Conservation (phyloP, 164 flowering plant genomes). For the Pachysandra terminalis region DNA sequence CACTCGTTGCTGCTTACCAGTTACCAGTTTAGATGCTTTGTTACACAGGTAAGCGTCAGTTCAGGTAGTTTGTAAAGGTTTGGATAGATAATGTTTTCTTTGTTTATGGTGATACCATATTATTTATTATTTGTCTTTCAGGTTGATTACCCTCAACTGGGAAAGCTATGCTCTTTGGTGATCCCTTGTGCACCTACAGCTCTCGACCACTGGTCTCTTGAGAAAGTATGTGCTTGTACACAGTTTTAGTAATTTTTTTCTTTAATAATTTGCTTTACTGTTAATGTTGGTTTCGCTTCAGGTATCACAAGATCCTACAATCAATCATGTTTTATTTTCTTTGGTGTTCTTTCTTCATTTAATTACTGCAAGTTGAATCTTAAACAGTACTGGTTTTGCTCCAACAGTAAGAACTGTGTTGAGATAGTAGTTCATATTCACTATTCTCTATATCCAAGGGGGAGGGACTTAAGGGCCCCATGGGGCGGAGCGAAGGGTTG, state of each 20-base stretch:
- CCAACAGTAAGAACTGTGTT: slow-evolving; percentile 74
- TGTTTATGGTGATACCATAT: background rate
- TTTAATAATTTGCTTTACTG: too few species aligned
- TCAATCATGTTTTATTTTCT: too few species aligned
- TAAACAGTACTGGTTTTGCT: slow-evolving; percentile 55
- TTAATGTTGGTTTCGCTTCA: too few species aligned
- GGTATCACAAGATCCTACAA: too few species aligned
- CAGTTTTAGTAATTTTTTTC: too few species aligned
- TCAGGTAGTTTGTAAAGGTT: background rate
- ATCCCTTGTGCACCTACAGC: slow-evolving; percentile 88
- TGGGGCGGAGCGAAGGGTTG: too few species aligned
- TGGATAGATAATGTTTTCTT: background rate
- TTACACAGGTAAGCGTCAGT: slow-evolving; percentile 53
- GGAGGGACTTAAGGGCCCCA: too few species aligned
- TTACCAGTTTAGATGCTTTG: slow-evolving; percentile 88
- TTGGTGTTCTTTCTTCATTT: too few species aligned
- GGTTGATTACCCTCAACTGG: slow-evolving; percentile 68
- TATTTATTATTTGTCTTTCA: slow-evolving; percentile 24
- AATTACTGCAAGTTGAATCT: too few species aligned
- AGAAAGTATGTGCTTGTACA: slow-evolving; percentile 87
- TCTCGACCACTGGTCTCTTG: slow-evolving; percentile 94
- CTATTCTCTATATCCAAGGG: too few species aligned
- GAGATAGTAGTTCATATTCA: too few species aligned
- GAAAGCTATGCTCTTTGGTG: slow-evolving; percentile 61
- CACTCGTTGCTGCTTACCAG: slow-evolving; percentile 83